Evolutionary conservation across 1,284 basidiomycete species (phyloP), one percentile per base, ranked within the genome.

Genomic region (Butyriboletus appendiculatus): DNA sequence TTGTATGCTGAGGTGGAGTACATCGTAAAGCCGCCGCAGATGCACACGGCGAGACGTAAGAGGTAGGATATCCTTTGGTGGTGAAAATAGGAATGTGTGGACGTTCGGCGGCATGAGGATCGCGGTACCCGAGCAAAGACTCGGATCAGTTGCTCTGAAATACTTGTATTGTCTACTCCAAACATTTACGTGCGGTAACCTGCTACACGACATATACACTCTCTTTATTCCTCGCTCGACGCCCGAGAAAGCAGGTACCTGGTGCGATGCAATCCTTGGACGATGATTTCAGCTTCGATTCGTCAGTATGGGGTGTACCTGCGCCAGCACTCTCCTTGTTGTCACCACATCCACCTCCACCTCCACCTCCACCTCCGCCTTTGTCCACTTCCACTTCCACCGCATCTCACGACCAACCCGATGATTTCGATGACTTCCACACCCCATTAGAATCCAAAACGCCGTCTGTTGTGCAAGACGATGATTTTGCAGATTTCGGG

Each of bases 401-500:
- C 37, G 57, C 69, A 20, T 76, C 77, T 53, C 77, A 80, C 53
- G 76, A 77, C 59, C 78, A 79, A 35, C 84, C 86, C 64, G 83
- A 82, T 51, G 84, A 82, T 56, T 81, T 84, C 40, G 86, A 88
- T 57, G 86, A 87, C 57, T 90, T 90, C 66, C 82, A 81, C 56
- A 78, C 82, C 11, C 80, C 85, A 41, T 69, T 75, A 32, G 76
- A 79, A 60, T 68, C 73, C 6, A 71, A 74, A 26, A 67, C 72
- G 2, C 71, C 70, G 22, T 70, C 68, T 28, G 74, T 73, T 11
- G 75, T 64, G 9, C 79, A 75, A 9, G 85, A 85, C 42, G 89
- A 90, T 64, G 89, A 90, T 55, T 91, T 89, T 70, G 90, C 86
- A 46, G 91, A 94, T 65, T 95, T 95, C 76, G 92, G 89, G 16